Base-by-base conservation (phyloP, 2,329 filamentous ascomycete genomes). In the Plectosphaerella cucumerina region DNA sequence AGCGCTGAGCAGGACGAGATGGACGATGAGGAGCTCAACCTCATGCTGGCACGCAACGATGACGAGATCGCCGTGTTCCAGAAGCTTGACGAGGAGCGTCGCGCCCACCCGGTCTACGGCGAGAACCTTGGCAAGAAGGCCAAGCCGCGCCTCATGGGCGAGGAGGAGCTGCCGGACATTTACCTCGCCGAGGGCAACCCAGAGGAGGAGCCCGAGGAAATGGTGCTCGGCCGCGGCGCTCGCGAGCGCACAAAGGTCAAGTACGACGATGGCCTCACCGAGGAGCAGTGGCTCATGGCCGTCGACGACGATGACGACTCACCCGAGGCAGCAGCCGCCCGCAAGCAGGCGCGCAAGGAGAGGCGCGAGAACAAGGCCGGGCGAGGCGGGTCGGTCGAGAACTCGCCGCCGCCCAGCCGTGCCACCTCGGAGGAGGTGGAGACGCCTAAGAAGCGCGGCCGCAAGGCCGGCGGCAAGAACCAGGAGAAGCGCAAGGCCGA, bases 241-340 rank as follows among this genome's bases (percentile, higher is more conserved):
- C 89, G 94, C 74, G 94, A 99, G 72, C 86, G 95, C 54, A 97
- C 91, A 59, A 86, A 90, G 63, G 92, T 97, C 62, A 89, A 88
- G 68, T 99, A 99, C 61, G 94, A 99, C 62, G 94, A 99, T 63
- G 94, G 95, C 48, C 83, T 99, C 26, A 97, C 94, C 0, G 95
- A 99, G 72, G 94, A 99, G 73, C 95, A 99, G 70, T 99, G 94
- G 94, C 81, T 97, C 48, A 93, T 96, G 76, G 94, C 94, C 49
- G 93, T 99, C 31, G 94, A 99, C 65, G 93, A 96, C 54, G 92
- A 97, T 47, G 94, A 99, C 2, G 94, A 99, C 65, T 86, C 84
- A 0, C 91, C 96, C 26, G 94, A 97, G 65, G 92, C 90, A 49
- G 94, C 94, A 2, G 92, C 95, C 35, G 89, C 89, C 34, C 85